These are phyloP conservation scores for Xylaria hypoxylon DNA, from an alignment of 2,329 filamentous ascomycete genomes.

Conservation along the genomic window DNA sequence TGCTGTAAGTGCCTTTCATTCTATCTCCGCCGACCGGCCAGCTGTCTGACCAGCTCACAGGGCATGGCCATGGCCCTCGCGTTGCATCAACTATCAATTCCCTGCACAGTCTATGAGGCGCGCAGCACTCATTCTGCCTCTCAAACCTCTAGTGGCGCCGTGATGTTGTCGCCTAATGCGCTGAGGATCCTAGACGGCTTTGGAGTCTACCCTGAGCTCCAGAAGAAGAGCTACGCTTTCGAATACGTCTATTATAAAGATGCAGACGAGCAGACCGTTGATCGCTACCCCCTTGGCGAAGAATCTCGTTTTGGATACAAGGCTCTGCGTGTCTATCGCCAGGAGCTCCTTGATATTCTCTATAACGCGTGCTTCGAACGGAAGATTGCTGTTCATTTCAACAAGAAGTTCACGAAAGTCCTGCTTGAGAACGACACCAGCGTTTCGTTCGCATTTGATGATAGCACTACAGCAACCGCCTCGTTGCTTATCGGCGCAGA, in stretches of 20 bases:
- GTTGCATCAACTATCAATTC: no score
- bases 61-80: no score
- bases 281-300: slow-evolving; percentile 53
- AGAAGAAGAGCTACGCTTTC: slow-evolving; percentile 61
- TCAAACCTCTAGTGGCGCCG: no score
- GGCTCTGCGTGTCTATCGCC: slow-evolving; percentile 65
- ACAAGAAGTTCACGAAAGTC: slow-evolving; percentile 61
- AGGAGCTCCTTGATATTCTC: slow-evolving; percentile 62
- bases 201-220: slow-evolving; percentile 60
- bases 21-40: background rate
- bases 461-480: slow-evolving; percentile 57
- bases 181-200: slow-evolving; percentile 65
- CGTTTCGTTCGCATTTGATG: slow-evolving; percentile 61
- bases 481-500: slow-evolving; percentile 67
- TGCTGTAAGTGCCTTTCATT: slow-evolving; percentile 12
- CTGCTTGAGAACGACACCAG: slow-evolving; percentile 53
- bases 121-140: no score
- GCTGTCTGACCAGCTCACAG: slow-evolving; percentile 44
- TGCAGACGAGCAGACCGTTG: slow-evolving; percentile 45
- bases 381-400: slow-evolving; percentile 59
- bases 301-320: slow-evolving; percentile 56
- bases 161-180: slow-evolving; percentile 66
- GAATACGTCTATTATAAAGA: slow-evolving; percentile 61
- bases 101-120: slow-evolving; percentile 49
- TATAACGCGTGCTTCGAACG: slow-evolving; percentile 54